phyloP scores from a whole-genome alignment of 306 rosid genomes.

The Malus sylvestris region DNA sequence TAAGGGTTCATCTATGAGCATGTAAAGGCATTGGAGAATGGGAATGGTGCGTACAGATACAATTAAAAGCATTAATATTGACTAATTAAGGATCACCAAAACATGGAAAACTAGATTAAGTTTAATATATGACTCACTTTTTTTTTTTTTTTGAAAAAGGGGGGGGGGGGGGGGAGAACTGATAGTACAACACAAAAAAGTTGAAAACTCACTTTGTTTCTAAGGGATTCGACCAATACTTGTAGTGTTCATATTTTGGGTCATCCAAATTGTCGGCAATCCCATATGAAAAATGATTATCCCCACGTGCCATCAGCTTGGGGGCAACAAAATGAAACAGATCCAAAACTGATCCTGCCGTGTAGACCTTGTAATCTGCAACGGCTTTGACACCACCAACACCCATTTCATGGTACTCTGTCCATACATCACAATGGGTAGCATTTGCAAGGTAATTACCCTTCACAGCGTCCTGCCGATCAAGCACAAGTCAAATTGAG shows the following conservation, averaged over 20 bases:
- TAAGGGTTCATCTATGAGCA: background rate
- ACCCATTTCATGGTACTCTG: slow-evolving; percentile 79
- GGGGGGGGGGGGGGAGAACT: background rate
- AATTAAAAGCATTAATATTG: background rate
- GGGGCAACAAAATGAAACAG: slow-evolving; percentile 70
- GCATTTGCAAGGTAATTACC: slow-evolving; percentile 50
- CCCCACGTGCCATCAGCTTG: slow-evolving; percentile 78
- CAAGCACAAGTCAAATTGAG: slow-evolving; percentile 5
- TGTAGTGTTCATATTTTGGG: slow-evolving; percentile 61
- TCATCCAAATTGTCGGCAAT: slow-evolving; percentile 75
- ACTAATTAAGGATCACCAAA: background rate
- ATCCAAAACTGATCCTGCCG: slow-evolving; percentile 57
- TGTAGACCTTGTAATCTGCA: slow-evolving; percentile 61
- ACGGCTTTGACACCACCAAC: slow-evolving; percentile 65
- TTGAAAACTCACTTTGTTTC: slow-evolving; percentile 61
- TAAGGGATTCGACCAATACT: slow-evolving; percentile 78
- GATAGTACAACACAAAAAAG: background rate
- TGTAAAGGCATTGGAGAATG: background rate
- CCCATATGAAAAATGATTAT: slow-evolving; percentile 66
- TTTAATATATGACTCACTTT: background rate
- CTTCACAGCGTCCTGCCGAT: slow-evolving; percentile 53
- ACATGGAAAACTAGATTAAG: background rate
- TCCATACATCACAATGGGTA: slow-evolving; percentile 71
- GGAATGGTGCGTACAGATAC: background rate
- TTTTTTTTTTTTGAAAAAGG: background rate